Base-by-base conservation (phyloP, 306 rosid genomes). In the Cucumis sativus region DNA sequence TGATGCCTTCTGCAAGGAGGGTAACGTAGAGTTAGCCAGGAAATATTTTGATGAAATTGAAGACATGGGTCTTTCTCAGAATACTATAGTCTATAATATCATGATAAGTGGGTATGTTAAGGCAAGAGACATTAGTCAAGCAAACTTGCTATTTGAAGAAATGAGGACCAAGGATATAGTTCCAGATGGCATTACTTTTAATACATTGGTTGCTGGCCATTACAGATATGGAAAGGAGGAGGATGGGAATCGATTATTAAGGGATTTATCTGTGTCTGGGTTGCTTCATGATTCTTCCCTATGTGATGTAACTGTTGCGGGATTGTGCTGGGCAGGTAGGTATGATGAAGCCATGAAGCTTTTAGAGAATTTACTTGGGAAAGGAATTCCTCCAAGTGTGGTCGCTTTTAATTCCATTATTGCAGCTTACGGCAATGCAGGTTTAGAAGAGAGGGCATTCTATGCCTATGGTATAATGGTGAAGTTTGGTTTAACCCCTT, bases 61-160 rank as follows among this genome's bases (percentile, higher is more conserved):
- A 55, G 86, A 84, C 7, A 45, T 79, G 79, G 88, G 88, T 65
- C 61, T 84, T 65, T 55, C 83, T 65, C 84, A 80, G 7, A 82
- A 84, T 80, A 77, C 85, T 52, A 40, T 7, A 30, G 70, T 80
- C 3, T 92, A 85, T 81, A 92, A 90, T 82, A 80, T 90, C 17
- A 58, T 90, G 79, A 84, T 92, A 80, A 87, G 88, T 84, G 97
- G 96, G 72, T 86, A 90, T 77, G 86, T 92, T 77, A 92, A 92
- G 87, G 85, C 93, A n/a, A 79, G 93, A 80, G 93, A 92, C 41
- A 67, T 90, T 66, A 85, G 73, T 73, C 90, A 88, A 68, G 97
- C 96, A 67, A 87, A 62, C 84, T 73, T 78, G 82, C 87, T 92
- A 65, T 90, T 77, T 64, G 88, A 88, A 75, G 93, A 88, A 81